phyloP scores from a whole-genome alignment of 495 filamentous ascomycete genomes.

The Aspergillus haitiensis region DNA sequence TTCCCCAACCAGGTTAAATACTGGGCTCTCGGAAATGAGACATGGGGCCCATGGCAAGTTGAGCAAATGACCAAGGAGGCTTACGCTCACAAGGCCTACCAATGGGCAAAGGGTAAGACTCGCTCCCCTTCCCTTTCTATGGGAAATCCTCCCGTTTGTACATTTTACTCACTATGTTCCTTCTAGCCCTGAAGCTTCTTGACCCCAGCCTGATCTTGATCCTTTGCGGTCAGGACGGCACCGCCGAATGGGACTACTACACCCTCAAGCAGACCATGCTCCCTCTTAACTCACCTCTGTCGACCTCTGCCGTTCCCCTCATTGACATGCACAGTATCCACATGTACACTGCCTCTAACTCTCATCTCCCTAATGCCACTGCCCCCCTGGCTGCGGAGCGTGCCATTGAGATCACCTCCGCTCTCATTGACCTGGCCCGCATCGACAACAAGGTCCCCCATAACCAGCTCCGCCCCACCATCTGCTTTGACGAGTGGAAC shows the following conservation, averaged over 20 bases:
- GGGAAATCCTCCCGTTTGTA: background rate
- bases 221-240: conserved; percentile 70
- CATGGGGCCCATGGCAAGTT: conserved; percentile 79
- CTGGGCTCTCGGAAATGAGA: conserved; percentile 72
- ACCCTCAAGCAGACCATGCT: conserved; percentile 64
- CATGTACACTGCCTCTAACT: conserved; percentile 62
- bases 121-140: background rate
- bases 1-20: conserved; percentile 52
- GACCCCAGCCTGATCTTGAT: conserved; percentile 66
- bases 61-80: conserved; percentile 71
- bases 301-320: conserved; percentile 52
- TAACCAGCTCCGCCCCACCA: conserved; percentile 57
- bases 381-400: conserved; percentile 71
- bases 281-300: conserved; percentile 39
- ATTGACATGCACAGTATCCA: conserved; percentile 74
- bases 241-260: conserved; percentile 68
- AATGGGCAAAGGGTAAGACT: conserved; percentile 67
- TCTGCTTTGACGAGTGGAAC: conserved; percentile 88
- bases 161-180: conserved; percentile 3
- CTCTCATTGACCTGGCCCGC: conserved; percentile 70
- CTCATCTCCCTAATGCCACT: conserved; percentile 60
- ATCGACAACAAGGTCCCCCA: conserved; percentile 64
- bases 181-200: conserved; percentile 64
- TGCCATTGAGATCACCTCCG: conserved; percentile 67
- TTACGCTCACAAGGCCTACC: conserved; percentile 72